Evolutionary conservation across 768 basidiomycete species (phyloP), one percentile per base, ranked within the genome.

Genomic region (Tylopilus sp.): DNA sequence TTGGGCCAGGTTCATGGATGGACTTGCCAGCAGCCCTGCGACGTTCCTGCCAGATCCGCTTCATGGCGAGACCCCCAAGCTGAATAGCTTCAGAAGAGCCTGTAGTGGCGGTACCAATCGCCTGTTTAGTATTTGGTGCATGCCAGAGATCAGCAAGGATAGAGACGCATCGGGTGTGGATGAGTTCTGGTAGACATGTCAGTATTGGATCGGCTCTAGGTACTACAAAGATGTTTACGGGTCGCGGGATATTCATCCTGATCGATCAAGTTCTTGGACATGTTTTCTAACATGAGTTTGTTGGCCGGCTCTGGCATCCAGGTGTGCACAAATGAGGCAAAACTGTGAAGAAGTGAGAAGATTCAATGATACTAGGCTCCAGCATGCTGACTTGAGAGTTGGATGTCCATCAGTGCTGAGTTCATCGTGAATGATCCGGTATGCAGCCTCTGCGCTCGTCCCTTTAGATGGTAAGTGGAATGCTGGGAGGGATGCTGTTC

Each of bases 51-150:
- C 85, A 87, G 50, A 78, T 66, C 60, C 82, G 79, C 72, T 87
- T 87, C 78, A 87, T 79, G 31, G 85, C 85, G 14, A 87, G 73
- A 34, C 85, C 86, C 9, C 84, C 85, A 16, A 87, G 83, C 66
- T 84, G 83, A 63, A 87, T 86, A 5, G 86, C 85, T 67, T 87
- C 85, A 5, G 80, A 84, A 6, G 80, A 82, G 10, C 86, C 86
- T 1, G 85, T 86, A 6, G 86, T 87, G 6, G 85, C 85, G 1
- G 85, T 85, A 1, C 85, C 85, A 42, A 86, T 76, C 2, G 85
- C 83, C 40, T 79, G 64, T 46, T 76, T 71, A 16, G 71, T 62
- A 31, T 77, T 74, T 24, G 81, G 82, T 1, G 82, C 85, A 58
- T 87, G 77, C 85, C 85, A 87, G 30, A 87, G 76, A 62, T 83